These are phyloP conservation scores for Monoraphidium neglectum DNA, from an alignment of 139 green algal species.

Conservation along the genomic window DNA sequence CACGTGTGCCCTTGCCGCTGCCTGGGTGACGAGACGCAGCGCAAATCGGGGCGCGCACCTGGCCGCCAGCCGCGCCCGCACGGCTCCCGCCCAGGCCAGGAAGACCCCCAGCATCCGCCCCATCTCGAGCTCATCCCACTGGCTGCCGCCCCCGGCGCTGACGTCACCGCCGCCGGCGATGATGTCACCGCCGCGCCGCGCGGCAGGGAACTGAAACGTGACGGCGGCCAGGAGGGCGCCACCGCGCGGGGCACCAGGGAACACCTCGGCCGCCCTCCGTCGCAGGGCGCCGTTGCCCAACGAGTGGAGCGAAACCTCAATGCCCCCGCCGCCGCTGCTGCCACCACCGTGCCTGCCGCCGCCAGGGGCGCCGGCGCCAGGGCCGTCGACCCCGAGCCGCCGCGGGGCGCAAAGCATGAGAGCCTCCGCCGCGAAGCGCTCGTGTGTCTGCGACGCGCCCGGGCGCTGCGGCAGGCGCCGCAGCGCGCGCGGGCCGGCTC, in stretches of 20 bases:
- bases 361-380: too few species aligned
- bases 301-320: constrained; percentile 1
- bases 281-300: constrained; percentile 9
- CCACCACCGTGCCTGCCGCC: too few species aligned
- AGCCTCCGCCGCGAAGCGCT: too few species aligned
- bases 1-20: too few species aligned
- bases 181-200: neutral
- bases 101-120: constrained; percentile 9
- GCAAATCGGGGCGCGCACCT: constrained; percentile 6
- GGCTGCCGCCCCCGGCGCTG: neutral
- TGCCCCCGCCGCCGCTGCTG: neutral
- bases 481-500: too few species aligned
- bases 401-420: too few species aligned
- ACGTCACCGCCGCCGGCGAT: neutral
- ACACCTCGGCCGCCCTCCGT: constrained; percentile 5
- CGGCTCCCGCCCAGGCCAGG: constrained; percentile 2
- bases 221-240: constrained; percentile 11
- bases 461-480: too few species aligned
- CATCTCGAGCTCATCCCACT: constrained; percentile 11
- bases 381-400: too few species aligned
- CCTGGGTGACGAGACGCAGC: too few species aligned
- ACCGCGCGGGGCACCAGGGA: constrained; percentile 15
- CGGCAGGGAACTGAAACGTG: constrained; percentile 33
- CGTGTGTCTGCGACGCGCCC: too few species aligned
- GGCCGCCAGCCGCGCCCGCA: neutral